These are phyloP conservation scores for Piromyces sp. DNA, from an alignment of 192 early-diverging fungal species.

Conservation along the genomic window DNA sequence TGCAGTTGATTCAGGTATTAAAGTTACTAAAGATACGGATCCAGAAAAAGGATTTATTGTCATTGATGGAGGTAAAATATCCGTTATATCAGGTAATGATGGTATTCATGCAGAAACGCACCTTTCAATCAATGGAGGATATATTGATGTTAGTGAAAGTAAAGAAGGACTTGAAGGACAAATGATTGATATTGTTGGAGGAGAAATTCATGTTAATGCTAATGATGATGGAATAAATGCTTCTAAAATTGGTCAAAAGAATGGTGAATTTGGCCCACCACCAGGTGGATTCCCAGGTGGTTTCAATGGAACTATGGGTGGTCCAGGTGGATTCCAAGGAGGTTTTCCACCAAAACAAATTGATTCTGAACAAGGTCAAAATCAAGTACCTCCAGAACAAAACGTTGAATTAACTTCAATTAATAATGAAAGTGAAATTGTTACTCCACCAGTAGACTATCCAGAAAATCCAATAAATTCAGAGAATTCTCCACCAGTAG, in stretches of 20 bases:
- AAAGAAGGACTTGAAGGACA: not conserved
- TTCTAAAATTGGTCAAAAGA: not conserved
- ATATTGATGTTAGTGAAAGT: not conserved
- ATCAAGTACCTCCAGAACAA: too few relatives aligned
- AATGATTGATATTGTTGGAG: not conserved
- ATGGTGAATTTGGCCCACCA: not conserved
- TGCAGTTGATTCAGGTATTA: not conserved
- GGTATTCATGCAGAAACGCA: not conserved
- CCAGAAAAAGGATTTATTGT: not conserved
- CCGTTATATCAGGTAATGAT: not conserved
- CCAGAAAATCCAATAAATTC: too few relatives aligned
- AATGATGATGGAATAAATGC: not conserved
- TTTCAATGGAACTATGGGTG: not conserved
- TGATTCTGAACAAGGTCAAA: too few relatives aligned
- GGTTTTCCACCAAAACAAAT: not conserved
- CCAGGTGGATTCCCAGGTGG: not conserved
- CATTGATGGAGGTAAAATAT: not conserved
- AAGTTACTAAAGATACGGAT: not conserved
- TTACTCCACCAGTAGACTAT: too few relatives aligned
- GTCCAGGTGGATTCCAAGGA: not conserved
- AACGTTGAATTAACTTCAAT: too few relatives aligned
- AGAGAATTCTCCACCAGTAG: too few relatives aligned
- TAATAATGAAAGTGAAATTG: too few relatives aligned
- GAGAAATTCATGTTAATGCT: not conserved
- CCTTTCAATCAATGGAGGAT: not conserved